phyloP scores from a whole-genome alignment of 805 yeast species.

The Teunomyces aglyptinius region DNA sequence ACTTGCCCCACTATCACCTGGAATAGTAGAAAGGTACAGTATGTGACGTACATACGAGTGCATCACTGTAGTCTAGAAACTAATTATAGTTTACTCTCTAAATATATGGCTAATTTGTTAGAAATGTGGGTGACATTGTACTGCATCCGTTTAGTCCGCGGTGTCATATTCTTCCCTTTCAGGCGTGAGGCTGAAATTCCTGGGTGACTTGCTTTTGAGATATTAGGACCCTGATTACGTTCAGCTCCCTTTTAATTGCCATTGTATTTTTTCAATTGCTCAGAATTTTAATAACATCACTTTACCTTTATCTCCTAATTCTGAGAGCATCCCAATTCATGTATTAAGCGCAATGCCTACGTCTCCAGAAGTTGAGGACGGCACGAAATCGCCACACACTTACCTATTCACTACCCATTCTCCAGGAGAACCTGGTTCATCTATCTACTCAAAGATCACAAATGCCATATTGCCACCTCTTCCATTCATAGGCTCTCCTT shows the following conservation, averaged over 20 bases:
- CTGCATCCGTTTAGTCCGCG: background rate
- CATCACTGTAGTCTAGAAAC: too few species aligned
- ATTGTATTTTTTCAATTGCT: background rate
- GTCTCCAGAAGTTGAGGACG: background rate
- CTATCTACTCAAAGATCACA: constrained; percentile 5
- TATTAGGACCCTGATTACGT: background rate
- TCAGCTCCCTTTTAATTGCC: background rate
- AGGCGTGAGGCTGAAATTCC: background rate
- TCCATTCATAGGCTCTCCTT: background rate
- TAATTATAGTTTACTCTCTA: too few species aligned
- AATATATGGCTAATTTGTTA: too few species aligned
- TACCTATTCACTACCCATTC: background rate
- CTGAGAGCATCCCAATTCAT: background rate
- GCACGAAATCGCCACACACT: background rate
- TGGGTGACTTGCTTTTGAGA: background rate
- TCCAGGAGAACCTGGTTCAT: background rate
- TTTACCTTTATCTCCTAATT: background rate
- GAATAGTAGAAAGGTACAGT: too few species aligned
- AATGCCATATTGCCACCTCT: background rate
- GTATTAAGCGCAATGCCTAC: background rate
- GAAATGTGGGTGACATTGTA: background rate
- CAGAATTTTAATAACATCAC: background rate
- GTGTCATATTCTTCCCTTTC: background rate
- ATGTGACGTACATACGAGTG: too few species aligned
- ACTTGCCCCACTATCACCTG: too few species aligned